Evolutionary conservation across 2,329 filamentous ascomycete genomes (phyloP).

Genomic region (Diaporthe amygdali): DNA sequence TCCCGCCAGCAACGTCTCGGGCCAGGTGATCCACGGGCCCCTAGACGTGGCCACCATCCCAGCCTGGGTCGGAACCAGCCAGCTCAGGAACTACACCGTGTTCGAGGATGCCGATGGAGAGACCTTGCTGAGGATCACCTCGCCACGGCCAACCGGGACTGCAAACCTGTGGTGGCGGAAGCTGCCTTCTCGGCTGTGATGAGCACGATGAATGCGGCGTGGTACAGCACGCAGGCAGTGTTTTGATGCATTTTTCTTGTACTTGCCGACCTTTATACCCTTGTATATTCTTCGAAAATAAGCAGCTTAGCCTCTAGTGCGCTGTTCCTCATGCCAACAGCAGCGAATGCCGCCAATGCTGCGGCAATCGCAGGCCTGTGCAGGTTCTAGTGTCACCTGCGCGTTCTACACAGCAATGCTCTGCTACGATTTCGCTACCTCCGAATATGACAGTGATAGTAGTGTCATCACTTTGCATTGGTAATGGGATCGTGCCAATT

Average conservation of each 20-base stretch:
- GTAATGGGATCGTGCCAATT: too few relatives aligned
- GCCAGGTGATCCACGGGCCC: slow-evolving; percentile 35
- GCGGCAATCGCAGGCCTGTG: too few relatives aligned
- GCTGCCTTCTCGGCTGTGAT: not conserved
- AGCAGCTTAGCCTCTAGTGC: too few relatives aligned
- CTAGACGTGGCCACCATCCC: slow-evolving; percentile 33
- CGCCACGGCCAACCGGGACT: not conserved
- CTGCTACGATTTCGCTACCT: too few relatives aligned
- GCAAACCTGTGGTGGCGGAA: slow-evolving; percentile 7
- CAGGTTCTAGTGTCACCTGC: too few relatives aligned
- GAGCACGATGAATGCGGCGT: too few relatives aligned
- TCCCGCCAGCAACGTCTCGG: slow-evolving; percentile 25
- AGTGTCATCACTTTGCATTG: too few relatives aligned
- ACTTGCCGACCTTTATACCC: not conserved
- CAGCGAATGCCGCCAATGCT: too few relatives aligned
- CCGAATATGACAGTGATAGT: too few relatives aligned
- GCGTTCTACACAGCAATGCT: too few relatives aligned
- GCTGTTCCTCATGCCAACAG: too few relatives aligned
- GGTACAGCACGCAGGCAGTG: not conserved
- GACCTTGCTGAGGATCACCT: slow-evolving; percentile 1
- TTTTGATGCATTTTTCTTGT: not conserved
- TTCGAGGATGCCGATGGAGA: slow-evolving; percentile 19
- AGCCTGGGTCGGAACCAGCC: slow-evolving; percentile 30
- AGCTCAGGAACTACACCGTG: slow-evolving; percentile 30
- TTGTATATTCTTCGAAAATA: not conserved